Base-by-base conservation (phyloP, 495 filamentous ascomycete species). In the Xylaria telfairii region DNA sequence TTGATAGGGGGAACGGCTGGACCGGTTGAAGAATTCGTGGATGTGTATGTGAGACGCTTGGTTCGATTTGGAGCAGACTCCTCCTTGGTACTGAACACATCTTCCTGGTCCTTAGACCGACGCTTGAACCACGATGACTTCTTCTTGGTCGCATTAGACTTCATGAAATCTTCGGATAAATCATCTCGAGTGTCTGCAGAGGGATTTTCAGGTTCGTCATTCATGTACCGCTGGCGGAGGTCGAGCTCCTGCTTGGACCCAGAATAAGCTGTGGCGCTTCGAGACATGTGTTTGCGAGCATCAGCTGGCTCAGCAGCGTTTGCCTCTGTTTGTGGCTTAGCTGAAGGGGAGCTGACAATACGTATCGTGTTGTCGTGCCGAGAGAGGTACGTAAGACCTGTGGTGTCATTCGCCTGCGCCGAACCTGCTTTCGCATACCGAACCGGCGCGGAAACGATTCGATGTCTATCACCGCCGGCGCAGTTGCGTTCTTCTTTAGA, bases 101-200 rank as follows among this genome's bases (percentile, higher is more conserved):
- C 79, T 1, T 79, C 78, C 7, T 76, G 77, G 1, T 79, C 76
- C 42, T 88, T 87, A 5, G 85, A 85, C 34, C 82, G 79, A 3
- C 88, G 86, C 61, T 85, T 90, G 75, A 92, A 91, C 91, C 90
- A 93, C 2, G 86, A 87, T 72, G 87, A 85, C 47, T 88, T 91
- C 78, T 90, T 91, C 47, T 86, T 83, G 44, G 49, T 19, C 9
- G 75, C 13, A 59, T 67, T 39, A 3, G 68, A 2, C 26, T 57
- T 59, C 17, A 65, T 42, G 21, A n/a, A 7, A 46, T 66, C 47
- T n/a, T 54, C 51, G 0, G 34, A 34, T 41, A 41, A 61, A 46
- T 39, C 15, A 32, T 68, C 73, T n/a, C 37, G 49, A 19, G 39
- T n/a, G 1, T 41, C 65, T 28, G 24, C 41, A 44, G 46, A 21